Conservation (phyloP, 2,329 filamentous ascomycete genomes). For the Hawksworthiomyces lignivorus region DNA sequence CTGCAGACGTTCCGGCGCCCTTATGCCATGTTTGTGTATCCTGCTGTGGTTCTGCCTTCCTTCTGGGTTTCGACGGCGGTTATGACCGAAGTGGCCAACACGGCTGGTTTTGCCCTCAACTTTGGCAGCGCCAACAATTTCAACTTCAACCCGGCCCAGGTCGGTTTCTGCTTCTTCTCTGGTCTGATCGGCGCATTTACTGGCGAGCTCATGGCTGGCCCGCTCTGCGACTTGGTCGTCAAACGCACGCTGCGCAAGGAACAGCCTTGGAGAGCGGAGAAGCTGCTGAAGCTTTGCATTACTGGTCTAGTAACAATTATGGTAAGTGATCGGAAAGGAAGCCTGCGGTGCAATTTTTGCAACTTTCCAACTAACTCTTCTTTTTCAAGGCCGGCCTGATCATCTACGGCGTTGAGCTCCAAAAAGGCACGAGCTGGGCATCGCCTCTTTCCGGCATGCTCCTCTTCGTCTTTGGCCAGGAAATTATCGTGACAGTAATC, state of each 20-base stretch:
- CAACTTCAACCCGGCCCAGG: constrained; percentile 11
- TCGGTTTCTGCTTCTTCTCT: constrained; percentile 13
- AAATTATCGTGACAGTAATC: constrained; percentile 13
- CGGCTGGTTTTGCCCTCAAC: constrained; percentile 16
- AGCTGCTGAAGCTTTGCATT: constrained; percentile 9
- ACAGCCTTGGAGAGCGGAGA: constrained; percentile 10
- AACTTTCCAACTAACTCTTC: no score
- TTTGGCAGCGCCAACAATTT: constrained; percentile 11
- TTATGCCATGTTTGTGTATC: constrained; percentile 14
- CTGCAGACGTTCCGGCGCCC: constrained; percentile 13
- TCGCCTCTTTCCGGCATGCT: constrained; percentile 9
- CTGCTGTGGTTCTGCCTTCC: constrained; percentile 13
- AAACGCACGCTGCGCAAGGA: constrained; percentile 9
- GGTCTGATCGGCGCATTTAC: constrained; percentile 13
- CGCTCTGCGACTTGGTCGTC: constrained; percentile 12
- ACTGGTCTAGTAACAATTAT: constrained; percentile 10
- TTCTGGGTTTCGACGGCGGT: constrained; percentile 13
- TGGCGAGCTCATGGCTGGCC: constrained; percentile 12
- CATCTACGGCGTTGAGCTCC: constrained; percentile 13
- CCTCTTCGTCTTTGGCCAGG: constrained; percentile 11
- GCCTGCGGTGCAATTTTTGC: no score
- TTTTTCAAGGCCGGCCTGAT: no score
- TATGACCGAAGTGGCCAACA: constrained; percentile 17
- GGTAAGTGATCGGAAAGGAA: no score
- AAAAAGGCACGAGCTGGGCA: constrained; percentile 3